Evolutionary conservation across 495 filamentous ascomycete genomes (phyloP).

Genomic region (Physcia stellaris): DNA sequence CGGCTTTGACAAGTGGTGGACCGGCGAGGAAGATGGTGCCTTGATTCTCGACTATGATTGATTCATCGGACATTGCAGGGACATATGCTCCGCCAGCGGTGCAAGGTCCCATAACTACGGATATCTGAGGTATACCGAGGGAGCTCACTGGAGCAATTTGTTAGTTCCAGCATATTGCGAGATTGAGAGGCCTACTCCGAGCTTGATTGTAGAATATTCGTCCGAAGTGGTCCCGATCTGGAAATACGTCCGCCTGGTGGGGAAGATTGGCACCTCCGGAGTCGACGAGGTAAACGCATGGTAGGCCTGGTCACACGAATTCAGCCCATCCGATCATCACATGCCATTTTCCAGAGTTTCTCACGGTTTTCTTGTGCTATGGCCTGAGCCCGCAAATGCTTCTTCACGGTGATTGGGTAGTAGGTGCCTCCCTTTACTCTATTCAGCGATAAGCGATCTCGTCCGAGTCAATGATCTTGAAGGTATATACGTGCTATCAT

Average conservation of each 20-base stretch:
- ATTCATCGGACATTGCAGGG: conserved; percentile 93
- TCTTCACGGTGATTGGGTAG: conserved; percentile 96
- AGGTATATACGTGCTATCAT: conserved; percentile 63
- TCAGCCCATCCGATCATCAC: neutral
- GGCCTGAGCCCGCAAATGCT: conserved; percentile 85
- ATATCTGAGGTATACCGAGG: conserved; percentile 78
- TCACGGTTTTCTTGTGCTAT: conserved; percentile 77
- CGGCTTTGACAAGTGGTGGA: conserved; percentile 89
- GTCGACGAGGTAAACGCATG: conserved; percentile 93
- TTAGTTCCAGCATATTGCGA: neutral
- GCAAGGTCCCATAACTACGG: conserved; percentile 96
- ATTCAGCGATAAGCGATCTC: neutral
- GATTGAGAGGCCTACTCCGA: conserved; percentile 40
- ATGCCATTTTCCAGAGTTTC: too few species aligned
- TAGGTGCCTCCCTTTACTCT: conserved; percentile 96
- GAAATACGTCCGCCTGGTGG: conserved; percentile 93
- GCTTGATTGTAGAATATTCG: conserved; percentile 99
- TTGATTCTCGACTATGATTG: conserved; percentile 87
- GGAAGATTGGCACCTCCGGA: conserved; percentile 94
- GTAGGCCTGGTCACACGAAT: conserved; percentile 36
- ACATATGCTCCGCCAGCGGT: conserved; percentile 94
- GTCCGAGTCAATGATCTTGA: neutral
- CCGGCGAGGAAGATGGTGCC: conserved; percentile 96
- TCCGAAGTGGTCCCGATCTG: conserved; percentile 88
- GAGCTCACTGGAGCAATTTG: conserved; percentile 40